A percentile compares a stretch with the other conserved stretches of the same genome.
These are phyloP conservation scores for Melaleuca quinquenervia DNA, from an alignment of 345 rosid genomes.

Conservation along the genomic window DNA sequence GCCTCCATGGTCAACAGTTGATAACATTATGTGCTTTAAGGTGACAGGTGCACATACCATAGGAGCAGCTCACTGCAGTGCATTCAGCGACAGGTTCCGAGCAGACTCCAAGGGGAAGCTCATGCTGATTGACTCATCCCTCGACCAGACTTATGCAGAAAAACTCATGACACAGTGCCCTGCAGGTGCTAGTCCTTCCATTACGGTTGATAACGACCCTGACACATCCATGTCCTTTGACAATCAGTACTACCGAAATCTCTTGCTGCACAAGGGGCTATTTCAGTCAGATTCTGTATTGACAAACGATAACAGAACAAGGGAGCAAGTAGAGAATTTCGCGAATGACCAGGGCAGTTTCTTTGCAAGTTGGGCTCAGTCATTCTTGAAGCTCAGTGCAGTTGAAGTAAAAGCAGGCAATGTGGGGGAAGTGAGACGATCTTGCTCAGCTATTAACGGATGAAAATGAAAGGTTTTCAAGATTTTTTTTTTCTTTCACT, in stretches of 20 bases:
- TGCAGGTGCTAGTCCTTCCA: slow-evolving; percentile 21
- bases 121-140: slow-evolving; percentile 31
- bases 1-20: background rate
- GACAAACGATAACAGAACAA: slow-evolving; percentile 37
- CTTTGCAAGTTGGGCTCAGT: slow-evolving; percentile 48
- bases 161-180: slow-evolving; percentile 41
- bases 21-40: background rate
- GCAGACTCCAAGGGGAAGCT: slow-evolving; percentile 39
- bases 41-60: slow-evolving; percentile 67
- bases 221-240: slow-evolving; percentile 45
- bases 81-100: slow-evolving; percentile 52
- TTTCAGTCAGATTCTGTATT: slow-evolving; percentile 71
- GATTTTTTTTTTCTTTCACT: background rate
- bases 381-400: slow-evolving; percentile 62
- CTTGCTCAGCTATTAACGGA: slow-evolving; percentile 27
- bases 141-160: slow-evolving; percentile 38
- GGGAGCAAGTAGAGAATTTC: slow-evolving; percentile 35
- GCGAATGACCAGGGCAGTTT: slow-evolving; percentile 47
- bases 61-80: slow-evolving; percentile 65
- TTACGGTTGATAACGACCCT: slow-evolving; percentile 52
- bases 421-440: slow-evolving; percentile 63
- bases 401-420: slow-evolving; percentile 53
- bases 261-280: slow-evolving; percentile 43
- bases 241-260: slow-evolving; percentile 54
- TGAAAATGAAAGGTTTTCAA: background rate